Conservation (phyloP, 2,329 filamentous ascomycete species). For the Aaosphaeria pasadenensis region DNA sequence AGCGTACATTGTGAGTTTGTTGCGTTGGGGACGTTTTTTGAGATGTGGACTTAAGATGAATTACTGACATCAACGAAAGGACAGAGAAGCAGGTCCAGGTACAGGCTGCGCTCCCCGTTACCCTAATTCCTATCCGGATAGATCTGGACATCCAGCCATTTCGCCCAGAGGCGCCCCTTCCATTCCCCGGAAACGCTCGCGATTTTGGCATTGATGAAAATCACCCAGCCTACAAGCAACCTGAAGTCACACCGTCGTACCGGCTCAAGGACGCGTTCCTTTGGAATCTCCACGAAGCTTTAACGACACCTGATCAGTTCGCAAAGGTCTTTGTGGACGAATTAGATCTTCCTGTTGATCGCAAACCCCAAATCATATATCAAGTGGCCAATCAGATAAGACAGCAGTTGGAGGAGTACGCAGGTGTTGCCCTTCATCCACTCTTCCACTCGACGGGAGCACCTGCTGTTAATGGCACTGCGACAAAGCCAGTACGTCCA, state of each 20-base stretch:
- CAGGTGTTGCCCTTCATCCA: constrained; percentile 88
- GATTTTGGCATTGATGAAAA: constrained; percentile 65
- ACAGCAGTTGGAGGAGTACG: constrained; percentile 93
- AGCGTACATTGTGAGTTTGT: constrained; percentile 43
- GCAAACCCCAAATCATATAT: constrained; percentile 60
- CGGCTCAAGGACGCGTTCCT: constrained; percentile 92
- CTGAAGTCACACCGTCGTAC: constrained; percentile 78
- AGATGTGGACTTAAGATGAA: neutral
- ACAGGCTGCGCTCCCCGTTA: constrained; percentile 76
- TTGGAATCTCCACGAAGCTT: constrained; percentile 94
- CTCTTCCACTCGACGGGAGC: constrained; percentile 67
- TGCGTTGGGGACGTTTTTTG: neutral
- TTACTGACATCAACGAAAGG: constrained; percentile 20
- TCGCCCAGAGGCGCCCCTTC: constrained; percentile 63
- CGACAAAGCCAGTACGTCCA: constrained; percentile 27
- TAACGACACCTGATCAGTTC: constrained; percentile 94
- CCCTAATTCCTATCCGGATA: constrained; percentile 91
- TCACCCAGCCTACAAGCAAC: constrained; percentile 73
- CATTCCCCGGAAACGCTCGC: constrained; percentile 58
- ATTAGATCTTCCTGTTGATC: constrained; percentile 78
- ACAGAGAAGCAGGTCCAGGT: constrained; percentile 61
- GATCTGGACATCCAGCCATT: constrained; percentile 87
- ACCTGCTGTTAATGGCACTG: constrained; percentile 22
- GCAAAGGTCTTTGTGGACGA: constrained; percentile 89
- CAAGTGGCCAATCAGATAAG: constrained; percentile 93